Conservation (phyloP, 192 early-diverging fungal species). For the Haplosporangium gracile region DNA sequence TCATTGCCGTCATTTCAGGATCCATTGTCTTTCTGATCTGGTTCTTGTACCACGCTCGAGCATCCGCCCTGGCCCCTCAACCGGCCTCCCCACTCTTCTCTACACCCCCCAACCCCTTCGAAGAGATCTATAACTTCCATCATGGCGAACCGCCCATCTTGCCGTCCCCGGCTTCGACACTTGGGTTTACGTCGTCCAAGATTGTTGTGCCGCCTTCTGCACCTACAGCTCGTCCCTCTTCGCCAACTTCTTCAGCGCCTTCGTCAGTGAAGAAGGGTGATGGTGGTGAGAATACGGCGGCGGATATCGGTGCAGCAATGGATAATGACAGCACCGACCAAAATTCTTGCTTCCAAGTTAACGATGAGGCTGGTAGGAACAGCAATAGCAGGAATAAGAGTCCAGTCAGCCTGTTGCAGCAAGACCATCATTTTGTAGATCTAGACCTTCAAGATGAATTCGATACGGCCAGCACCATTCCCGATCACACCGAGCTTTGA, state of each 20-base stretch:
- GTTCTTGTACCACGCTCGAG: constrained; percentile 38
- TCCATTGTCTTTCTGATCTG: constrained; percentile 34
- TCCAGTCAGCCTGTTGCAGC: neutral
- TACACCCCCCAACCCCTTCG: constrained; percentile 16
- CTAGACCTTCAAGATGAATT: neutral
- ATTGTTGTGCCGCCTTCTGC: neutral
- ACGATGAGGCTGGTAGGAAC: too few species aligned
- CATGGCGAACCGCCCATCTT: constrained; percentile 22
- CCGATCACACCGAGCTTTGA: neutral
- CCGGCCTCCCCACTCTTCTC: constrained; percentile 31
- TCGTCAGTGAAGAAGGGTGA: neutral
- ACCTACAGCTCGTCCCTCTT: neutral
- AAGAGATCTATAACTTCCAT: constrained; percentile 2
- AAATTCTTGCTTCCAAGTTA: too few species aligned
- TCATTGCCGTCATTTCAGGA: constrained; percentile 20
- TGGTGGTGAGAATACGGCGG: neutral
- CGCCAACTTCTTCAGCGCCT: neutral
- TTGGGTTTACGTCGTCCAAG: neutral
- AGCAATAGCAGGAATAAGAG: neutral
- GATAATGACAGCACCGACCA: neutral
- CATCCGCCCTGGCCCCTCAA: constrained; percentile 20
- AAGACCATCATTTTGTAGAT: neutral
- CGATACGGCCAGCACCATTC: neutral
- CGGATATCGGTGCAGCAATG: neutral
- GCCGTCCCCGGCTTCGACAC: constrained; percentile 1